Evolutionary conservation across 208 protist species (phyloP).

Genomic region (Vickermania ingenoplastis): DNA sequence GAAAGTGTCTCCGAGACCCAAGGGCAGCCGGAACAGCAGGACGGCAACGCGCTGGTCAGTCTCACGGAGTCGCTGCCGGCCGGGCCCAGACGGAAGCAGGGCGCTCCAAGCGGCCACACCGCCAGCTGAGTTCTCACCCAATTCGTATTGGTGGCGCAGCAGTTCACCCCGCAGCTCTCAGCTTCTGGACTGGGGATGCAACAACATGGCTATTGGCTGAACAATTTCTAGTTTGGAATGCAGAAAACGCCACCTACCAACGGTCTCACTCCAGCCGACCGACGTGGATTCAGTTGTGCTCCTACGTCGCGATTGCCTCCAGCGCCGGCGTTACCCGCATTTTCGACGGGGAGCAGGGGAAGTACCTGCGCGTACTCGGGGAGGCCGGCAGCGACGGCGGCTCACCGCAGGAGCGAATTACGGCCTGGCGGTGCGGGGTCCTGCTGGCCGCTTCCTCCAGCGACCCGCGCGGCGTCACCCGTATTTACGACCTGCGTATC

Average conservation of each 20-base stretch:
- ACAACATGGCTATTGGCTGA: conserved; percentile 78
- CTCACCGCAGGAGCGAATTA: conserved; percentile 22
- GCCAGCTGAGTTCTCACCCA: conserved; percentile 47
- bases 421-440: conserved; percentile 46
- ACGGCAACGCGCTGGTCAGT: no score
- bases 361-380: conserved; percentile 56
- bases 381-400: conserved; percentile 18
- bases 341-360: conserved; percentile 49
- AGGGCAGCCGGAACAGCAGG: no score
- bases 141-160: conserved; percentile 68
- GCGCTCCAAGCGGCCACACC: conserved; percentile 5
- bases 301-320: conserved; percentile 55
- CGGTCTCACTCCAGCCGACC: no score
- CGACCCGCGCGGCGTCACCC: conserved; percentile 23
- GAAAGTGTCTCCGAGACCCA: no score
- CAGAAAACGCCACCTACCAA: conserved; percentile 45
- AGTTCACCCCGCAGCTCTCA: conserved; percentile 42
- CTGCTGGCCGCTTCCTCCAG: conserved; percentile 48
- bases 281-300: conserved; percentile 70
- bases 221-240: conserved; percentile 59
- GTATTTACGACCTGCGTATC: conserved; percentile 63
- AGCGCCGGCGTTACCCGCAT: conserved; percentile 54
- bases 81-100: no score
- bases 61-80: no score
- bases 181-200: conserved; percentile 76